Conservation (phyloP, 2,329 filamentous ascomycete species). For the Fusarium buxicola region DNA sequence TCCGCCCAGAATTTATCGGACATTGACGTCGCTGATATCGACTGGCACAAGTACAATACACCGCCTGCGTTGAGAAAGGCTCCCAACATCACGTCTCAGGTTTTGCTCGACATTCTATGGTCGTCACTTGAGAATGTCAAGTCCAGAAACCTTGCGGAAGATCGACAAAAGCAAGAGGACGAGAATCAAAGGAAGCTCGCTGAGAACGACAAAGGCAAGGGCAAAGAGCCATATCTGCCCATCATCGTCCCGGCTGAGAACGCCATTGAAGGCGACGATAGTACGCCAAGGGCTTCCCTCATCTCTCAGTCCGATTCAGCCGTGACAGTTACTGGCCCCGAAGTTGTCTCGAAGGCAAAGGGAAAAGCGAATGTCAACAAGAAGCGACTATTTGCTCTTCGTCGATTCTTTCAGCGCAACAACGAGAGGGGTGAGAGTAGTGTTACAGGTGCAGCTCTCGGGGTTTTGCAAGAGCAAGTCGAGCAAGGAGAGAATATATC, state of each 20-base stretch:
- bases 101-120: constrained; percentile 56
- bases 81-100: constrained; percentile 54
- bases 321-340: constrained; percentile 14
- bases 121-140: constrained; percentile 60
- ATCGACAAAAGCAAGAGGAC: constrained; percentile 46
- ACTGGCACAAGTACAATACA: constrained; percentile 62
- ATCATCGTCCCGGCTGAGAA: constrained; percentile 47
- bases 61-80: constrained; percentile 56
- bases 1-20: constrained; percentile 38
- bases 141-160: constrained; percentile 50
- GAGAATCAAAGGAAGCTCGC: constrained; percentile 41
- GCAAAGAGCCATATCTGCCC: constrained; percentile 53
- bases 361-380: constrained; percentile 40
- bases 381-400: constrained; percentile 50
- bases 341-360: constrained; percentile 23
- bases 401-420: constrained; percentile 53
- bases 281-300: constrained; percentile 1
- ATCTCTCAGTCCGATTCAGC: constrained; percentile 21
- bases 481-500: constrained; percentile 24
- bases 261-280: not conserved
- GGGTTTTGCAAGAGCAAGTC: constrained; percentile 40
- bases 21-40: constrained; percentile 47
- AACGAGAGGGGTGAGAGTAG: constrained; percentile 56
- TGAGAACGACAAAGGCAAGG: constrained; percentile 48
- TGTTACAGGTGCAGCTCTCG: constrained; percentile 47